A percentile compares a stretch with the other conserved stretches of the same genome.
phyloP scores from a whole-genome alignment of 164 flowering plant genomes.

The Cinnamomum micranthum region DNA sequence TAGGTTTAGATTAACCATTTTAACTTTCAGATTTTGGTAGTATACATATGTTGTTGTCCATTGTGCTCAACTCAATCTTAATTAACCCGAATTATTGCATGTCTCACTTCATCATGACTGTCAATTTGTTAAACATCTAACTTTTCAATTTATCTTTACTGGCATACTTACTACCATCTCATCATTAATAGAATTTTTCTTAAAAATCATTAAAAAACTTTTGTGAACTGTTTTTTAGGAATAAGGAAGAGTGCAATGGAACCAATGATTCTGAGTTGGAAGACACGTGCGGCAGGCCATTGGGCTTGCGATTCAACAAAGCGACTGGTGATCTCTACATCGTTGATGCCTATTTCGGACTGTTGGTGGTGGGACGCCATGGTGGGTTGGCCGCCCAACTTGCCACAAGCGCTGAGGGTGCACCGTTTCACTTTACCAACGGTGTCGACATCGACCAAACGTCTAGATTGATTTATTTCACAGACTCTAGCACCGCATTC shows the following conservation, averaged over 20 bases:
- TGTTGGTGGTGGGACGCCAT: slow-evolving; percentile 23
- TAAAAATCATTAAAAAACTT: too few relatives aligned
- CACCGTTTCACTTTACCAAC: slow-evolving; percentile 25
- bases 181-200: not conserved
- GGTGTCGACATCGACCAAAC: slow-evolving; percentile 30
- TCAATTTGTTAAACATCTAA: too few relatives aligned
- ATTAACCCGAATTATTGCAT: not conserved
- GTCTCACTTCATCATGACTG: not conserved
- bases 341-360: slow-evolving; percentile 33
- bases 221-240: not conserved
- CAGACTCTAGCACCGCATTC: slow-evolving; percentile 34
- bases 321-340: slow-evolving; percentile 32
- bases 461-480: slow-evolving; percentile 33
- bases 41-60: too few relatives aligned
- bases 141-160: not conserved
- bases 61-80: too few relatives aligned
- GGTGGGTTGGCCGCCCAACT: slow-evolving; percentile 19
- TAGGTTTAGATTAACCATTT: too few relatives aligned
- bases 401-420: slow-evolving; percentile 3
- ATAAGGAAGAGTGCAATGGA: slow-evolving; percentile 14
- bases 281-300: slow-evolving; percentile 31
- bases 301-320: slow-evolving; percentile 27
- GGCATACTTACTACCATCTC: not conserved
- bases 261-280: not conserved
- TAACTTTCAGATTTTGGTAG: too few relatives aligned